Conservation (phyloP, 1,284 basidiomycete genomes). For the Cryptococcus hybrid region DNA sequence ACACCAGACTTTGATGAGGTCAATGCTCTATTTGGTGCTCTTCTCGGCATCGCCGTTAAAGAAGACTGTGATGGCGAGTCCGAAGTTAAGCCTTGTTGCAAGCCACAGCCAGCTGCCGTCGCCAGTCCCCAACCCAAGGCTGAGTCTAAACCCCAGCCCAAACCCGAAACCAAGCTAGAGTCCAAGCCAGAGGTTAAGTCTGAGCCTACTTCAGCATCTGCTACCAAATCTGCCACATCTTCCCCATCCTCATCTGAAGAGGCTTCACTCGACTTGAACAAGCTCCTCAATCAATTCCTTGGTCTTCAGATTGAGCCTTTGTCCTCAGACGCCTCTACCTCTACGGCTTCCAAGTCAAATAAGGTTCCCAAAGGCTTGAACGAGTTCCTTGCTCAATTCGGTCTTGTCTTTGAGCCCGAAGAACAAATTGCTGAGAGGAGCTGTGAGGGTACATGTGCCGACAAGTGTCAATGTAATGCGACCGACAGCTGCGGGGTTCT, state of each 20-base stretch:
- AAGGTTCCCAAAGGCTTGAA: conserved; percentile 35
- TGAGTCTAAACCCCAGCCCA: neutral
- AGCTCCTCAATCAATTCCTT: conserved; percentile 40
- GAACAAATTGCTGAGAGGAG: neutral
- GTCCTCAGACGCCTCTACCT: conserved; percentile 6
- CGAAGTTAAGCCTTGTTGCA: conserved; percentile 4
- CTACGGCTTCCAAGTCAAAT: conserved; percentile 10
- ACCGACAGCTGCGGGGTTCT: conserved; percentile 3
- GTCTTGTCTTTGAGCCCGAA: conserved; percentile 42
- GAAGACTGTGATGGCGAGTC: conserved; percentile 8
- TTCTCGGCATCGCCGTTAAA: conserved; percentile 39
- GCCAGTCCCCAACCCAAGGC: conserved; percentile 1
- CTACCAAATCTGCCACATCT: conserved; percentile 2
- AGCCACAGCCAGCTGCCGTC: conserved; percentile 7
- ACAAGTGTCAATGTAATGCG: neutral
- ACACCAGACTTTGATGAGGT: conserved; percentile 22
- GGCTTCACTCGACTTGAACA: conserved; percentile 38
- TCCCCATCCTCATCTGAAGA: conserved; percentile 1
- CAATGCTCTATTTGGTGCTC: conserved; percentile 31
- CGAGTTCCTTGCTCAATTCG: conserved; percentile 40
- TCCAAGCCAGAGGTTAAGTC: neutral
- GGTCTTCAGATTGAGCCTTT: conserved; percentile 33
- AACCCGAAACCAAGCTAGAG: neutral
- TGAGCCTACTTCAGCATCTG: neutral
- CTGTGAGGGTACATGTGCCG: neutral